These are phyloP conservation scores for Elaeis guineensis DNA, from an alignment of 176 grass and related monocot genomes.

Conservation along the genomic window DNA sequence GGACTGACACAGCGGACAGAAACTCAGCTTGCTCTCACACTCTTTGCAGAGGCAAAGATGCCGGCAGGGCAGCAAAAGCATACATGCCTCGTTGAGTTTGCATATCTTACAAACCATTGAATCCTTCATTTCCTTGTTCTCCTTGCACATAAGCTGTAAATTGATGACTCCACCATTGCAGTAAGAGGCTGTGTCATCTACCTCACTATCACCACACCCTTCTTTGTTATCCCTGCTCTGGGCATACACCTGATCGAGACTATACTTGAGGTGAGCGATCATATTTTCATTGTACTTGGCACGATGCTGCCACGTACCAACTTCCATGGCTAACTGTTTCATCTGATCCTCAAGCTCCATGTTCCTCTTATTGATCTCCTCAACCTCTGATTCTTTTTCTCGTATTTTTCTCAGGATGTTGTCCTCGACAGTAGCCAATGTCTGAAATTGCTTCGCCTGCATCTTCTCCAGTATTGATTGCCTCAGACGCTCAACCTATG, in stretches of 20 bases:
- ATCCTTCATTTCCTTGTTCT: conserved; percentile 48
- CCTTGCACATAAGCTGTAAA: conserved; percentile 56
- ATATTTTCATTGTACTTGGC: conserved; percentile 97
- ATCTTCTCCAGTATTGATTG: conserved; percentile 94
- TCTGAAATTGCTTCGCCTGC: conserved; percentile 84
- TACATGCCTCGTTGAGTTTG: conserved; percentile 72
- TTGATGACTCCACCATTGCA: conserved; percentile 55
- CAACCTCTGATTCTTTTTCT: conserved; percentile 83
- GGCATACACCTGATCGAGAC: conserved; percentile 79
- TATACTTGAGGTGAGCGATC: conserved; percentile 92
- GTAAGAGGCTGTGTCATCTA: conserved; percentile 88
- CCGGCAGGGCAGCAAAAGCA: conserved; percentile 90
- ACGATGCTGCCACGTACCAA: conserved; percentile 85
- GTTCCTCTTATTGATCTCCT: conserved; percentile 81
- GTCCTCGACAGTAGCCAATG: conserved; percentile 79
- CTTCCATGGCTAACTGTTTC: conserved; percentile 75
- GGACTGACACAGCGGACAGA: conserved; percentile 82
- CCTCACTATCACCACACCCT: conserved; percentile 97
- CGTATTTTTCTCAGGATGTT: conserved; percentile 75
- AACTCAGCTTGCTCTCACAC: conserved; percentile 87
- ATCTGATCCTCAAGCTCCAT: conserved; percentile 88
- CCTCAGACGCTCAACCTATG: conserved; percentile 77
- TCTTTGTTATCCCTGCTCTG: conserved; percentile 89
- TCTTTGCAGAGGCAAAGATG: conserved; percentile 97
- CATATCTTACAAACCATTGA: conserved; percentile 64